Percentiles rank a stretch among this genome's conserved stretches.
These are phyloP conservation scores for Rhododendron henanense DNA, from an alignment of 148 eudicot species.

Conservation along the genomic window DNA sequence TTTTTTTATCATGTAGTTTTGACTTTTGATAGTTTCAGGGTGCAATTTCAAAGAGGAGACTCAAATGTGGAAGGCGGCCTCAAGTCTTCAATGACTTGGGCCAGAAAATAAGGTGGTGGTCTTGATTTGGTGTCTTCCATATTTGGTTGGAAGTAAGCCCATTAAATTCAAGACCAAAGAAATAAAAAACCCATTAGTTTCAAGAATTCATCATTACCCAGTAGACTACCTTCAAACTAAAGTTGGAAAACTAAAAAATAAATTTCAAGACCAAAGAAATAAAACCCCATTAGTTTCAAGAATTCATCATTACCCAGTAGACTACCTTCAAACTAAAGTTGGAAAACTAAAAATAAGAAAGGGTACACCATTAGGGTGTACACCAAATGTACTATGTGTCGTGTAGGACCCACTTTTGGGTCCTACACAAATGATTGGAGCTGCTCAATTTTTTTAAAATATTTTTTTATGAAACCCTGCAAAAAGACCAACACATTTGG, in stretches of 20 bases:
- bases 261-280: background rate
- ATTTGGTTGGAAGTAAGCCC: background rate
- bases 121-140: background rate
- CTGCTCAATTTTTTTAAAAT: no score
- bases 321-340: no score
- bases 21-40: background rate
- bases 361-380: no score
- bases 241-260: background rate
- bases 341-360: no score
- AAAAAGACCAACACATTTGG: background rate
- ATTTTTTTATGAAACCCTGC: background rate
- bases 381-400: background rate
- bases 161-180: background rate
- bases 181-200: background rate
- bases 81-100: background rate
- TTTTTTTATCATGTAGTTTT: background rate
- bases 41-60: constrained; percentile 8
- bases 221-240: background rate
- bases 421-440: no score
- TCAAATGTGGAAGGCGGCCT: background rate
- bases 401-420: no score
- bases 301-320: no score
- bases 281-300: background rate
- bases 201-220: background rate
- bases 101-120: background rate